Evolutionary conservation across 768 basidiomycete genomes (phyloP).

Genomic region (Mycena rebaudengoi): DNA sequence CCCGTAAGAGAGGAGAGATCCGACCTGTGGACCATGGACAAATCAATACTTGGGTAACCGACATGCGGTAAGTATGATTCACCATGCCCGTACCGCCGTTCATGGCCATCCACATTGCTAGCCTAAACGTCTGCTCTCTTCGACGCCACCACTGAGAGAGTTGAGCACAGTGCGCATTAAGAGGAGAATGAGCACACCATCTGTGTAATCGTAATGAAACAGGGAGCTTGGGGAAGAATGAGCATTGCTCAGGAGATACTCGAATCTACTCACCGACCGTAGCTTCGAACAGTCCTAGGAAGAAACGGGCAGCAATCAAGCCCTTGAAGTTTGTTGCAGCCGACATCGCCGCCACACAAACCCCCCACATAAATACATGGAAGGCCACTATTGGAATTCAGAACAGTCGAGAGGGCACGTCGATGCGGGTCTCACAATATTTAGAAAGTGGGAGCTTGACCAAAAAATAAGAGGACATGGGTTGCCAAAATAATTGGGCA

Average conservation of each 20-base stretch:
- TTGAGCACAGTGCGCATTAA: not conserved
- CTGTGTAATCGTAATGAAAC: constrained; percentile 58
- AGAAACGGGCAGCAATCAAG: constrained; percentile 49
- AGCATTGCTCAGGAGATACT: not conserved
- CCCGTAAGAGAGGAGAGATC: constrained; percentile 53
- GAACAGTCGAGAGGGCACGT: not conserved
- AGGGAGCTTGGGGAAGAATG: constrained; percentile 42
- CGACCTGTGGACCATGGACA: constrained; percentile 35
- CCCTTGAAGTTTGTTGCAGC: constrained; percentile 51
- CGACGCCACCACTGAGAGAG: constrained; percentile 52
- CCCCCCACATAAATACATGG: constrained; percentile 55
- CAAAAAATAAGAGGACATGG: constrained; percentile 49
- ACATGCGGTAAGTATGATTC: not conserved
- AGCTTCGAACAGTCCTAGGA: constrained; percentile 57
- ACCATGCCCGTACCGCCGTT: constrained; percentile 53
- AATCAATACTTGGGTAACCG: not conserved
- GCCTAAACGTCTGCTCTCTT: constrained; percentile 53
- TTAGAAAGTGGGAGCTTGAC: constrained; percentile 51
- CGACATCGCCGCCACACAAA: constrained; percentile 45
- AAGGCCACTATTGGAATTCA: constrained; percentile 34
- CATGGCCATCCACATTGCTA: constrained; percentile 52
- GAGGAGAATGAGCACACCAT: constrained; percentile 36
- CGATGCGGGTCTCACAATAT: constrained; percentile 37
- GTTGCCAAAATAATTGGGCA: constrained; percentile 54
- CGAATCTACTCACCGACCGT: constrained; percentile 44